phyloP scores from a whole-genome alignment of 352 stramenopile genomes.

The Phytophthora idaei region DNA sequence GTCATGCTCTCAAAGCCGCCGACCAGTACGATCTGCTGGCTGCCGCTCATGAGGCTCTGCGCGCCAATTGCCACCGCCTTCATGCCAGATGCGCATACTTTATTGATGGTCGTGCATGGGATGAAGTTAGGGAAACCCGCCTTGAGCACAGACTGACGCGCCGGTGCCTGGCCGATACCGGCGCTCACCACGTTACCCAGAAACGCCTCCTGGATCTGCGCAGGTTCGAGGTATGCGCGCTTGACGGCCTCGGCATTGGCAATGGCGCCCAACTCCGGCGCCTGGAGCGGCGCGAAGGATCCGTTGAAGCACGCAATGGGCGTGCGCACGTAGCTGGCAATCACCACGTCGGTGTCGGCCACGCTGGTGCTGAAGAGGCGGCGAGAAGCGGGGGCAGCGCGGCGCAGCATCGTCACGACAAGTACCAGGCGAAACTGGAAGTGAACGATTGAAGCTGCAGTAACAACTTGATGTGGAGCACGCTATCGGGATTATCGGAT shows the following conservation, averaged over 20 bases:
- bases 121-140: constrained; percentile 92
- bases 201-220: constrained; percentile 95
- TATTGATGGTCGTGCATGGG: constrained; percentile 98
- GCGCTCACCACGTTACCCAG: constrained; percentile 98
- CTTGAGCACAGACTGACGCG: constrained; percentile 93
- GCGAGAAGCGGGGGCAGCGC: constrained; percentile 26
- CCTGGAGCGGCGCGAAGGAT: constrained; percentile 86
- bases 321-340: constrained; percentile 95
- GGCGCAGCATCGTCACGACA: constrained; percentile 17
- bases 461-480: neutral
- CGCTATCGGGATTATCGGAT: neutral
- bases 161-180: constrained; percentile 96
- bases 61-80: constrained; percentile 88
- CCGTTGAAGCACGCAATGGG: constrained; percentile 97
- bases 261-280: constrained; percentile 92
- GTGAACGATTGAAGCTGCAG: neutral
- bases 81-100: constrained; percentile 97
- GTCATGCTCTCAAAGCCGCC: constrained; percentile 98
- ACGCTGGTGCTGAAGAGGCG: constrained; percentile 75
- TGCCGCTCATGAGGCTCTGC: constrained; percentile 90
- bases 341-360: constrained; percentile 89
- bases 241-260: constrained; percentile 89
- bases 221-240: constrained; percentile 66
- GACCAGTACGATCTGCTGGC: constrained; percentile 90
- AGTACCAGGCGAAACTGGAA: constrained; percentile 11